Evolutionary conservation across 1,284 basidiomycete genomes (phyloP), one percentile per base, ranked within the genome.

Genomic region (Fomitopsis palustris): DNA sequence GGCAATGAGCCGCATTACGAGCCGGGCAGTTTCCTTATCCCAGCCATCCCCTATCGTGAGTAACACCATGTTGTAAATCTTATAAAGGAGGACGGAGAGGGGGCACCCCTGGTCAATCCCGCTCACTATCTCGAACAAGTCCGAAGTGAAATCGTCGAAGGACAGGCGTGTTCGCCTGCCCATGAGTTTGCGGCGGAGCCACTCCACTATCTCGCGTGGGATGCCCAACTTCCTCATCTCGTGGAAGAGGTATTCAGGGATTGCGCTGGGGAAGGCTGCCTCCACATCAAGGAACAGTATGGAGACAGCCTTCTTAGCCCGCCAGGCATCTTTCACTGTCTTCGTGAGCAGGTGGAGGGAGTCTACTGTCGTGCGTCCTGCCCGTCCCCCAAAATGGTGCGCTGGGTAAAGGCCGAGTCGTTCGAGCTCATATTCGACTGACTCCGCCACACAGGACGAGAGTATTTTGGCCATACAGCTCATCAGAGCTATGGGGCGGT

Each of bases 241-340:
- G 59, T 75, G 70, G 5, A 70, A 19, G 1, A 79, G 72, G 0
- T 65, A n/a, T n/a, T n/a, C n/a, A n/a, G n/a, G n/a, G n/a, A n/a
- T n/a, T n/a, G n/a, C n/a, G n/a, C n/a, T n/a, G 0, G 74, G 77
- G 64, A 78, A 80, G 0, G 77, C 76, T 0, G 70, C 74, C 63
- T 77, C 70, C 17, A 80, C 69, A 61, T 80, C 76, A 1, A 78
- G 67, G 58, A 77, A 76, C 0, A 79, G 58, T 0, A 67, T 65
- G 0, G 70, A 66, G 0, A 67, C 75, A 0, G 75, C 76, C 21
- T 75, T 62, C 0, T 64, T 60, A 38, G 47, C 38, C 0, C 71
- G 55, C 77, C 75, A 79, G 10, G 75, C 70, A 27, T 74, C 65
- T 54, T 73, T 74, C 42, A 74, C 61, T 1, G 51, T 67, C 12